Evolutionary conservation across 129 eudicot species (phyloP).

Genomic region (Mikania micrantha): DNA sequence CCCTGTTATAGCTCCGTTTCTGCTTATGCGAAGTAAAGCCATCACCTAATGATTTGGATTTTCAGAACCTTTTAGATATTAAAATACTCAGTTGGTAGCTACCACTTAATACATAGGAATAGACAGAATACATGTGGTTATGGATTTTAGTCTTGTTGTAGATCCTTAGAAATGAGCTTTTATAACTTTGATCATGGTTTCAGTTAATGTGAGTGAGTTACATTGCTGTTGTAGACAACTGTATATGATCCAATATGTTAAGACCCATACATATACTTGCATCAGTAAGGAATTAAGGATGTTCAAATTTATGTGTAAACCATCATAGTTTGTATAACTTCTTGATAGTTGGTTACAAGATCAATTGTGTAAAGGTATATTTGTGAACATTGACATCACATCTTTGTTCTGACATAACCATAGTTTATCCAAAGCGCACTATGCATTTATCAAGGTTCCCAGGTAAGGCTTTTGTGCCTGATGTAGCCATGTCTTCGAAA

Average conservation of each 20-base stretch:
- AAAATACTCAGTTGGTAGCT: background rate
- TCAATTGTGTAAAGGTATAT: background rate
- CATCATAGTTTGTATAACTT: background rate
- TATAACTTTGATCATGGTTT: too few species aligned
- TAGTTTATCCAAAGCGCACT: background rate
- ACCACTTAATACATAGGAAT: background rate
- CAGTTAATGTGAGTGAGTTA: too few species aligned
- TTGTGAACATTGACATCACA: background rate
- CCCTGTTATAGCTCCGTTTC: background rate
- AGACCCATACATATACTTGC: background rate
- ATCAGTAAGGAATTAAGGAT: too few species aligned
- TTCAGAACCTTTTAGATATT: background rate
- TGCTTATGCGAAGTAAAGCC: background rate
- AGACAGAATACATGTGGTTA: too few species aligned
- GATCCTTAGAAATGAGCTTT: too few species aligned
- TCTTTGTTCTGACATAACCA: constrained; percentile 6
- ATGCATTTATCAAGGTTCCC: background rate
- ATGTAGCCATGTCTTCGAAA: background rate
- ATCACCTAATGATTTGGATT: background rate
- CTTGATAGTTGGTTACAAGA: background rate
- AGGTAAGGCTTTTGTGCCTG: background rate
- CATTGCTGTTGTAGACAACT: background rate
- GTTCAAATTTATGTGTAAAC: background rate
- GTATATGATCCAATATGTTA: background rate
- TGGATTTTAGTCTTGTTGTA: too few species aligned